Base-by-base conservation (phyloP, 345 rosid genomes). In the Corchorus olitorius region DNA sequence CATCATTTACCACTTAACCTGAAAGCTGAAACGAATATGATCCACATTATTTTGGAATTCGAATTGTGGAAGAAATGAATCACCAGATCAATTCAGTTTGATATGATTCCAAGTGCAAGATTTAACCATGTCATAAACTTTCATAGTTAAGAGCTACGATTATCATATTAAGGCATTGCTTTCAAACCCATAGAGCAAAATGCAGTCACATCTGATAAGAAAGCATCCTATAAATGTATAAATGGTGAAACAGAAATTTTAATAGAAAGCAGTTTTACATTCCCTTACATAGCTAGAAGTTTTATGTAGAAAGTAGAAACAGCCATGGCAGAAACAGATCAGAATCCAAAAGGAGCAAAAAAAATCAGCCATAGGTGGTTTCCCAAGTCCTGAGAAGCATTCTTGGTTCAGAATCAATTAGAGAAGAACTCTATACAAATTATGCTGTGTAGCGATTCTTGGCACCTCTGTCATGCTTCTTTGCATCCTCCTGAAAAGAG, bases 401-500 rank as follows among this genome's bases (percentile, higher is more conserved):
- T 3, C 53, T 39, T 20, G 59, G 7, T 45, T 13, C 46, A 17
- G 34, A 11, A 22, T 46, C 37, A 9, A 12, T 52, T 15, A 41
- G 61, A 60, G 49, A 45, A 62, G 64, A 45, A 19, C 37, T 19
- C 77, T 61, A 45, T 75, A 66, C 75, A 77, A 49, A 74, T 93
- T 82, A 93, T 82, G 71, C 75, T 0, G 83, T 87, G 88, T 93
- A 90, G 54, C 86, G 84, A 61, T 76, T 89, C 93, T 86, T 91
- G 33, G 99, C 90, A 78, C 0, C 7, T 73, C 85, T 88, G 19
- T 82, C 92, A 6, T 19, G 89, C 77, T 81, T 91, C 89, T 75
- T 87, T 2, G 99, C 97, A 83, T 95, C 94, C 0, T 95, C 98
- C 98, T 91, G 87, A 75, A 75, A 70, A 70, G 16, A 54, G 16